Percentiles rank a stretch among this genome's conserved stretches.
phyloP scores from a whole-genome alignment of 2,329 filamentous ascomycete species.

The Penicillium corylophilum region DNA sequence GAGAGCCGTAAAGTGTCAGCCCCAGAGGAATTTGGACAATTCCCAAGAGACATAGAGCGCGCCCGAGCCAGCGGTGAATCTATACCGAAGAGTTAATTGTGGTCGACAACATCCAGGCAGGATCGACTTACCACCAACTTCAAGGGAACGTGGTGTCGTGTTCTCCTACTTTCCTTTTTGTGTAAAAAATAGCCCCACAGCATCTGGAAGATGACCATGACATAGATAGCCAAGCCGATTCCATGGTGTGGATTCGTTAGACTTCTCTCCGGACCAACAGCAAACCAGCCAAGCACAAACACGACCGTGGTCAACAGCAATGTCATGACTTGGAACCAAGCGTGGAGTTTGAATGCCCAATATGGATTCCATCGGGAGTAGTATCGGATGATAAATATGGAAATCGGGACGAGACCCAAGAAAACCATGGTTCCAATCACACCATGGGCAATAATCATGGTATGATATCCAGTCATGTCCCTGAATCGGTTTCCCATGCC shows the following conservation, averaged over 20 bases:
- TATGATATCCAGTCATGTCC: constrained; percentile 58
- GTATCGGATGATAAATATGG: constrained; percentile 61
- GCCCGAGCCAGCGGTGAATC: constrained; percentile 86
- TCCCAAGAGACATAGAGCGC: constrained; percentile 74
- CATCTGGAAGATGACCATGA: constrained; percentile 59
- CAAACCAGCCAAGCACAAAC: constrained; percentile 62
- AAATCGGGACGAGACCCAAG: constrained; percentile 58
- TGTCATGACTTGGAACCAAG: constrained; percentile 63
- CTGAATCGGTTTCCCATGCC: constrained; percentile 68
- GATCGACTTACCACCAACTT: constrained; percentile 54
- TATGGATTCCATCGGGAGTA: constrained; percentile 55
- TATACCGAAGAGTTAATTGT: constrained; percentile 45
- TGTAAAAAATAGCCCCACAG: constrained; percentile 60
- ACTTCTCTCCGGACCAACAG: constrained; percentile 60
- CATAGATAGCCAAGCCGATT: constrained; percentile 64
- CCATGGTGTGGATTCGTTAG: constrained; percentile 67
- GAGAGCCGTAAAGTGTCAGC: constrained; percentile 87
- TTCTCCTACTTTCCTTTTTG: constrained; percentile 52
- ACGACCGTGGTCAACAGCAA: constrained; percentile 62
- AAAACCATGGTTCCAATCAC: constrained; percentile 62
- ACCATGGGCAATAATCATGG: constrained; percentile 59
- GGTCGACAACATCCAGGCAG: neutral
- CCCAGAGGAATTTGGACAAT: constrained; percentile 86
- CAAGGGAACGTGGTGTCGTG: constrained; percentile 55
- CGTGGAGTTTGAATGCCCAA: constrained; percentile 59